These are phyloP conservation scores for Pharnaceum exiguum DNA, from an alignment of 148 eudicot genomes.

Conservation along the genomic window DNA sequence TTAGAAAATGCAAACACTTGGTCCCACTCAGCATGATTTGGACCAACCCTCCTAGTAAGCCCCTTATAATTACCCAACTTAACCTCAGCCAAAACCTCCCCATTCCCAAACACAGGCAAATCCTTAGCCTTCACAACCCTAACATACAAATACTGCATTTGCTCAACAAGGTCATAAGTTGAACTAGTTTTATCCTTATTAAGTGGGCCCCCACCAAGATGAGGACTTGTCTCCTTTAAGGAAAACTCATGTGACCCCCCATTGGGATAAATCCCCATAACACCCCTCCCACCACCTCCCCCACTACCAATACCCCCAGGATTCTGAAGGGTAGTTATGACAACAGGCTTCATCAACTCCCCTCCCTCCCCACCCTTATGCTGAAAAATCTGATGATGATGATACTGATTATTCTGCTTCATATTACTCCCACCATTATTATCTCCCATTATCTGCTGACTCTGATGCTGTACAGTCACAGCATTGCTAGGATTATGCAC, in stretches of 20 bases:
- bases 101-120: constrained; percentile 37
- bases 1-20: constrained; percentile 92
- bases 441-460: constrained; percentile 31
- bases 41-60: constrained; percentile 55
- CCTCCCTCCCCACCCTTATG: constrained; percentile 27
- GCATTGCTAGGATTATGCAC: constrained; percentile 33
- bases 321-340: constrained; percentile 52
- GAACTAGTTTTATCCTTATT: constrained; percentile 73
- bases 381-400: constrained; percentile 16
- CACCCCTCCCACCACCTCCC: constrained; percentile 35
- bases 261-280: constrained; percentile 33
- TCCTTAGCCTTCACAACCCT: constrained; percentile 77
- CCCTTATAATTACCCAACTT: constrained; percentile 90
- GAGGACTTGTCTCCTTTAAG: constrained; percentile 81
- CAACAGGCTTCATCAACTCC: constrained; percentile 56
- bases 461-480: constrained; percentile 37
- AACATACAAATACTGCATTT: constrained; percentile 87
- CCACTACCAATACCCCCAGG: constrained; percentile 19
- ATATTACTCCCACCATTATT: constrained; percentile 16
- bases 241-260: constrained; percentile 47
- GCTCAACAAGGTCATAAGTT: constrained; percentile 90
- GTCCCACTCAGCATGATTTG: constrained; percentile 63
- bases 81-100: constrained; percentile 65
- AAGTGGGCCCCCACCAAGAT: constrained; percentile 61
- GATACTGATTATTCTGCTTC: constrained; percentile 19